These are phyloP conservation scores for Chlorella ohadii DNA, from an alignment of 139 green algal species.

Conservation along the genomic window DNA sequence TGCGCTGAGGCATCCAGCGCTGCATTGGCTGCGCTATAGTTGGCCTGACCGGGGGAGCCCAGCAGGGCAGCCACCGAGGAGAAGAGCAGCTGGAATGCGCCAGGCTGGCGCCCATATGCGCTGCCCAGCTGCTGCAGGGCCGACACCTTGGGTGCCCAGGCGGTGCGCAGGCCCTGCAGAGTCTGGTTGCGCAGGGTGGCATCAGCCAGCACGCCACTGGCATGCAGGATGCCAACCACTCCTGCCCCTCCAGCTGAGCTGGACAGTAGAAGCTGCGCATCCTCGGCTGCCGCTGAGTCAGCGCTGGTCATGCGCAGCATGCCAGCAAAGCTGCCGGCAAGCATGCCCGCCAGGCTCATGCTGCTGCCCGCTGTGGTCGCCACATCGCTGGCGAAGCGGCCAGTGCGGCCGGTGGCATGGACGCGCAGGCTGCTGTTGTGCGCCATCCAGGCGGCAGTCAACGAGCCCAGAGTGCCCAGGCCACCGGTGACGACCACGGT, in stretches of 20 bases:
- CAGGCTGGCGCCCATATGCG: slow-evolving; percentile 15
- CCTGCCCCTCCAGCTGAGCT: slow-evolving; percentile 59
- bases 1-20: slow-evolving; percentile 47
- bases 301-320: slow-evolving; percentile 34
- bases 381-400: slow-evolving; percentile 31
- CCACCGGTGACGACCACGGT: slow-evolving; percentile 72
- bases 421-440: slow-evolving; percentile 42
- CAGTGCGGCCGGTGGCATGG: slow-evolving; percentile 62
- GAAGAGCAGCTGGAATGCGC: slow-evolving; percentile 48
- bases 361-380: background rate
- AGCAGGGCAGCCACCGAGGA: slow-evolving; percentile 68
- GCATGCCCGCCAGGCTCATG: slow-evolving; percentile 3
- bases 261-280: slow-evolving; percentile 54
- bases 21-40: slow-evolving; percentile 72
- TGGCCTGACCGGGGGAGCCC: slow-evolving; percentile 64
- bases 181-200: slow-evolving; percentile 72
- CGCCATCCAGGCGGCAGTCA: slow-evolving; percentile 72
- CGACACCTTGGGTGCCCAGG: slow-evolving; percentile 52
- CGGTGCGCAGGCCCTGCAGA: slow-evolving; percentile 41
- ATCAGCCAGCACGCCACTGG: slow-evolving; percentile 79
- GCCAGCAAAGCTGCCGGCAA: background rate
- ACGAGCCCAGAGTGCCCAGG: slow-evolving; percentile 74
- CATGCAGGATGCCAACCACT: slow-evolving; percentile 67
- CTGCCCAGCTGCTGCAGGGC: slow-evolving; percentile 2
- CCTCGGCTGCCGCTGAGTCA: slow-evolving; percentile 42